Evolutionary conservation across 148 eudicot genomes (phyloP).

Genomic region (Euryodendron excelsum): DNA sequence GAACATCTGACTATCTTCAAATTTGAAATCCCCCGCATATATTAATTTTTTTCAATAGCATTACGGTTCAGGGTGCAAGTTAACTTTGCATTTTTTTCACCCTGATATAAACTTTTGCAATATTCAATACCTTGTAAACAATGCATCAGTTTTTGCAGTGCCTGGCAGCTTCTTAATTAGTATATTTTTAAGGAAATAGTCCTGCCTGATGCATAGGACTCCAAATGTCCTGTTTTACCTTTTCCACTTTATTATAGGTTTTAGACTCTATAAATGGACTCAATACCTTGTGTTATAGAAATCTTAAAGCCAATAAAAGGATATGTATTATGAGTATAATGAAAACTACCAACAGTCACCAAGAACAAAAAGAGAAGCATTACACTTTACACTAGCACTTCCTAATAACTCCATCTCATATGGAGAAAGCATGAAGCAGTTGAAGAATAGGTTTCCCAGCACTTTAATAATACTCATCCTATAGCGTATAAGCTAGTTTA

Average conservation of each 20-base stretch:
- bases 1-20: too few relatives aligned
- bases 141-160: neutral
- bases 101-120: neutral
- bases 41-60: too few relatives aligned
- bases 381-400: neutral
- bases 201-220: neutral
- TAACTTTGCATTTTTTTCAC: neutral
- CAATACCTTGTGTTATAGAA: neutral
- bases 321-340: neutral
- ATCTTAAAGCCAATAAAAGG: neutral
- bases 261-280: constrained; percentile 2
- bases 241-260: neutral
- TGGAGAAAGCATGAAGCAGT: neutral
- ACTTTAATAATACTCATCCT: neutral
- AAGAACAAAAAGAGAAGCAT: neutral
- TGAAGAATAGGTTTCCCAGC: constrained; percentile 12
- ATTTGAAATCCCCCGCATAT: neutral
- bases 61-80: too few relatives aligned
- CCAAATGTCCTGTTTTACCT: neutral
- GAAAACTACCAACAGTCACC: neutral
- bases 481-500: neutral
- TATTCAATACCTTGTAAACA: neutral
- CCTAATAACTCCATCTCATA: neutral
- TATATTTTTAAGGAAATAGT: neutral
- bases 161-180: neutral